Evolutionary conservation across 257 asterid species (phyloP), one percentile per base, ranked within the genome.

Genomic region (Haberlea rhodopensis): DNA sequence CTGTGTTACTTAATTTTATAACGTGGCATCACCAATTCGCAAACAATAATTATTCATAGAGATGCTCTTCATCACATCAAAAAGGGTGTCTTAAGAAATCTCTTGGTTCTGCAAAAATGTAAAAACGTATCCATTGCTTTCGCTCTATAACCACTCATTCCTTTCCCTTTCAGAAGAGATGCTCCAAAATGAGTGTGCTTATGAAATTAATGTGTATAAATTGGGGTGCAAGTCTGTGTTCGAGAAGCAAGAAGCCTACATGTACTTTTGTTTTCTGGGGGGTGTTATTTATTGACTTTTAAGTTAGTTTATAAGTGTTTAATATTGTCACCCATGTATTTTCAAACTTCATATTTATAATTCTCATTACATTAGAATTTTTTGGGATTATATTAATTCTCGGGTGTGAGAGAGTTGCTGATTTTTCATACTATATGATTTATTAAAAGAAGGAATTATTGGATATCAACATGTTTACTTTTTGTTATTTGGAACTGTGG

Each of bases 401-500:
- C 52, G 24, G 64, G 29, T 62, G 19, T 53, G 49, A 28, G 49
- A 28, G 52, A 43, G 18, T 25, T 48, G 51, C 34, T 16, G 62
- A 22, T 64, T 25, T 8, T 46, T 55, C 62, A 37, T 51, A 56
- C 22, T 52, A 61, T 34, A 57, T 28, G 18, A 27, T 19, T 15
- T 13, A 40, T 40, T 60, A 34, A n/a, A 21, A 34, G 29, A 22
- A 40, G 28, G 28, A 49, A 5, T 7, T 22, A 18, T 24, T 61
- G 34, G 32, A 73, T 46, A 31, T 11, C 8, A 8, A 45, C 58
- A 21, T 29, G 71, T 16, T 56, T 5, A 43, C 66, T 62, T 53
- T 59, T 49, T 3, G 23, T 62, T 28, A 52, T 25, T 28, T 21
- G 16, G 67, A 57, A 75, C 31, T 37, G 45, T 60, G 57, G 23